Percentiles rank a stretch among this genome's conserved stretches.
Conservation (phyloP, 2,329 filamentous ascomycete genomes). For the Fusarium pseudocircinatum region DNA sequence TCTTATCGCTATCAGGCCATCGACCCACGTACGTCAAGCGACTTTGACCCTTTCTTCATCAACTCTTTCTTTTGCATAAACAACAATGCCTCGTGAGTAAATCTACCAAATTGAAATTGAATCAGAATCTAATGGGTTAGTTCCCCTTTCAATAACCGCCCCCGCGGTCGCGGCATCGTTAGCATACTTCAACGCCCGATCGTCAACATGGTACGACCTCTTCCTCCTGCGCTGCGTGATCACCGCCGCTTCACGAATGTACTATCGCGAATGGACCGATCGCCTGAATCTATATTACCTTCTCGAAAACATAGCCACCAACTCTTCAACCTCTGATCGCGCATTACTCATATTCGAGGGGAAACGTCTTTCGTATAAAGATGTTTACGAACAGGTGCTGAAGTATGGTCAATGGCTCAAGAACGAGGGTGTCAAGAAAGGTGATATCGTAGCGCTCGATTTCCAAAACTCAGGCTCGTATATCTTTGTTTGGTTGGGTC, state of each 20-base stretch:
- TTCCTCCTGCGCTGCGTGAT: slow-evolving; percentile 65
- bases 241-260: slow-evolving; percentile 55
- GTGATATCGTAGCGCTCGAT: slow-evolving; percentile 82
- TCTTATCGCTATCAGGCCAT: slow-evolving; percentile 35
- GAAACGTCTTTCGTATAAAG: slow-evolving; percentile 75
- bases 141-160: slow-evolving; percentile 63
- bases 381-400: slow-evolving; percentile 75
- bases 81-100: slow-evolving; percentile 33
- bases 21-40: slow-evolving; percentile 33
- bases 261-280: slow-evolving; percentile 64
- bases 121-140: slow-evolving; percentile 42
- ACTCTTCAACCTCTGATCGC: slow-evolving; percentile 60
- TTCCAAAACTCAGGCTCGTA: slow-evolving; percentile 85
- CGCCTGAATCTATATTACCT: slow-evolving; percentile 78
- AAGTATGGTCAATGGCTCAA: slow-evolving; percentile 82
- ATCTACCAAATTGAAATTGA: not conserved
- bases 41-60: not conserved
- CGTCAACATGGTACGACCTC: slow-evolving; percentile 72
- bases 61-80: not conserved
- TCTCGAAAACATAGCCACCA: slow-evolving; percentile 73
- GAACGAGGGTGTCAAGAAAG: slow-evolving; percentile 68
- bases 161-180: slow-evolving; percentile 72
- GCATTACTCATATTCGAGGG: slow-evolving; percentile 75
- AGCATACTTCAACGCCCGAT: slow-evolving; percentile 83
- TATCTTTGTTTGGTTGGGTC: slow-evolving; percentile 76